Evolutionary conservation across 345 rosid genomes (phyloP), one percentile per base, ranked within the genome.

Genomic region (Sisymbrium irio): DNA sequence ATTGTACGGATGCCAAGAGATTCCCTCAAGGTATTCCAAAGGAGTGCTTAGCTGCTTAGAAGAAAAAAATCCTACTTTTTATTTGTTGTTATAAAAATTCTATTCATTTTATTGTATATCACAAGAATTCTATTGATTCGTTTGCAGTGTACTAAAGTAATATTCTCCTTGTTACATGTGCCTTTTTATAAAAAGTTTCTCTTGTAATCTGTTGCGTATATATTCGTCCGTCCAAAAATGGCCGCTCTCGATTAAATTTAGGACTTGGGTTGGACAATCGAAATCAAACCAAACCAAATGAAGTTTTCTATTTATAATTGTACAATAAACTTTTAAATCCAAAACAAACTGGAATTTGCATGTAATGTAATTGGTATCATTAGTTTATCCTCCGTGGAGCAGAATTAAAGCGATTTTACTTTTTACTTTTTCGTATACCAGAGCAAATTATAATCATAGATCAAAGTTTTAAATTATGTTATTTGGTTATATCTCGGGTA

Each of bases 11-110:
- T 46, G 8, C 78, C 0, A 85, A 84, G 36, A 78, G 88, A 30
- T 87, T 85, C 60, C 86, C 87, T 36, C 81, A 77, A 18, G 87
- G 91, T 72, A 79, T 83, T 51, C 91, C 91, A 3, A 73, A 76
- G 1, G 87, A 85, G 63, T 87, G 91, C 80, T 45, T 64, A 46
- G 76, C 62, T 56, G 80, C 80, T 13, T 77, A 76, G 62, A 50
- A 4, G 11, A 47, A 47, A 54, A 67, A 14, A 30, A 9, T 0
- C 28, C 51, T 74, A 37, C 37, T 40, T 39, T 17, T 18, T 17
- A 1, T 59, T 39, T 66, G 39, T 6, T 6, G 36, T 55, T 50
- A 44, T 62, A 9, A 27, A 44, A 42, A 57, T 41, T 76, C n/a
- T 53, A 4, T 68, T 61, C 1, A 50, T 62, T 75, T 61, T 62